Evolutionary conservation across 2,329 filamentous ascomycete genomes (phyloP), one percentile per base, ranked within the genome.

Genomic region (Onygenales sp.): DNA sequence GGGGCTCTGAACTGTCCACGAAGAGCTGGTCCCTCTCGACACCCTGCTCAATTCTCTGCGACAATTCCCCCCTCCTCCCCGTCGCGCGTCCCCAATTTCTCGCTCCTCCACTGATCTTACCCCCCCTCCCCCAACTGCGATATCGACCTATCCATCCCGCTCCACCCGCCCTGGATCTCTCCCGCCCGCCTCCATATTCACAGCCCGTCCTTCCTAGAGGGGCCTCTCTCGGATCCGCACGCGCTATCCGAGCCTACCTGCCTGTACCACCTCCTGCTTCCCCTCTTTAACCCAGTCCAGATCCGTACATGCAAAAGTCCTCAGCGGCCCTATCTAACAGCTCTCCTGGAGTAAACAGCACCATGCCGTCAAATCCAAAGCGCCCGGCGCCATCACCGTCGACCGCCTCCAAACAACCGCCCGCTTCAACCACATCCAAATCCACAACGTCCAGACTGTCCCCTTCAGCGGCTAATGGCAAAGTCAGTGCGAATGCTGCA

Each of bases 21-120:
- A 44, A 44, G 11, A 10, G 13, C 43, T 44, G 43, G 43, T 10
- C 43, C 43, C 43, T 21, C 11, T 27, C 43, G 43, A n/a, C 17
- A 10, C 17, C 3, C 43, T 13, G 13, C 43, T 17, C 43, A 44
- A 44, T 44, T 44, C 43, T 10, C 43, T 27, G 43, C 43, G 11
- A 14, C 53, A 51, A 49, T 43, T 47, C 45, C 49, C 58, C 39
- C 44, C 53, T 47, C 36, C 42, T 55, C 51, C 54, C 52, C 53
- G 46, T 58, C 45, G 54, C 51, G 51, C 58, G 51, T 57, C 55
- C 49, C 58, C 60, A 58, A 55, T 60, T 58, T 58, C 56, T 60
- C 57, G 55, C 53, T 57, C 59, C 58, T 57, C 49, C 52, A 51
- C 55, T 53, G 50, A 60, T 54, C 56, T 54, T 54, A 56, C 47